Conservation (phyloP, 805 yeast species). For the Huiozyma sinensis region DNA sequence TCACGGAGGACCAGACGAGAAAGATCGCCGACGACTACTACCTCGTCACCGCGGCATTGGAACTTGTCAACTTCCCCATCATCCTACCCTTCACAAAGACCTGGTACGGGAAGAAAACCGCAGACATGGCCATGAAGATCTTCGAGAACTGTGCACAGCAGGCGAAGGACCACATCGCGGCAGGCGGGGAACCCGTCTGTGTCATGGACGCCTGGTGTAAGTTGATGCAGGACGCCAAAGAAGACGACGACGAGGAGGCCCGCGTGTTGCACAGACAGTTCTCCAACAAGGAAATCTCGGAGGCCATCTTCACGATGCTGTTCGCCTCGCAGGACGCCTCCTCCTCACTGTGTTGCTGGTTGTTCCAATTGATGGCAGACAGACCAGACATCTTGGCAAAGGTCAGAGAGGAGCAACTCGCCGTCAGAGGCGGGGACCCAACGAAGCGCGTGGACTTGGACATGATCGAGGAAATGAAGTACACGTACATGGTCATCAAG, state of each 20-base stretch:
- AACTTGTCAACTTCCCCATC: constrained; percentile 94
- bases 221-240: constrained; percentile 65
- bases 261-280: constrained; percentile 68
- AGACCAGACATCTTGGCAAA: constrained; percentile 83
- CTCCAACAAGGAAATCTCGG: constrained; percentile 84
- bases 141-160: constrained; percentile 80
- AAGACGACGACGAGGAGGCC: constrained; percentile 37
- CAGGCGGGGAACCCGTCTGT: constrained; percentile 72
- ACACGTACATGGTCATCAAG: constrained; percentile 82
- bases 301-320: constrained; percentile 90
- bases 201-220: constrained; percentile 93
- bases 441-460: constrained; percentile 49
- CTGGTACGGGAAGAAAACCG: constrained; percentile 92
- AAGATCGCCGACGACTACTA: constrained; percentile 87
- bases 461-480: constrained; percentile 74
- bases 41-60: constrained; percentile 88
- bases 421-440: constrained; percentile 72
- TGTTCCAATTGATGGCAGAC: constrained; percentile 92
- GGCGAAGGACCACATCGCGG: constrained; percentile 71
- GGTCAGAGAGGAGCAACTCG: constrained; percentile 84
- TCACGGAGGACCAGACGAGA: constrained; percentile 83
- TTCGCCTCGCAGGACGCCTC: constrained; percentile 98
- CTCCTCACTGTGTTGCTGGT: constrained; percentile 94
- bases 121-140: constrained; percentile 88
- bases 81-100: constrained; percentile 93